These are phyloP conservation scores for Yamadazyma akitaensis DNA, from an alignment of 805 yeast species.

Conservation along the genomic window DNA sequence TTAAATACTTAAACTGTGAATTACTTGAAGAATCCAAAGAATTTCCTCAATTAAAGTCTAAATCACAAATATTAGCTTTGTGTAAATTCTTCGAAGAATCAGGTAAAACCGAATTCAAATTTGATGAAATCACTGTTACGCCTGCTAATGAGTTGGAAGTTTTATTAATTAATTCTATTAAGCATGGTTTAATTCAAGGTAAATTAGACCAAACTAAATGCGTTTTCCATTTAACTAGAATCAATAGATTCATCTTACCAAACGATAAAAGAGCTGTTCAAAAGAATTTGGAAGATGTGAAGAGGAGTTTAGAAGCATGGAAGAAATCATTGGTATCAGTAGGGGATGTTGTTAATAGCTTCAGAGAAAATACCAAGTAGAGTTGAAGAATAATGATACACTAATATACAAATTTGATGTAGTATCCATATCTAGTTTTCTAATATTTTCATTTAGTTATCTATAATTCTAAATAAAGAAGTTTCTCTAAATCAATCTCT, in stretches of 20 bases:
- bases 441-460: too few species aligned
- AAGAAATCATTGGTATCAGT: constrained; percentile 38
- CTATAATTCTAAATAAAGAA: not conserved
- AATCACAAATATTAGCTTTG: constrained; percentile 40
- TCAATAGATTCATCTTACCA: constrained; percentile 39
- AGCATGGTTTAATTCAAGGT: constrained; percentile 44
- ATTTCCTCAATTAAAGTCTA: constrained; percentile 27
- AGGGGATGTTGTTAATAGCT: constrained; percentile 37
- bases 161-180: constrained; percentile 39
- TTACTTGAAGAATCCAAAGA: constrained; percentile 21
- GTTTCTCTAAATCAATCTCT: constrained; percentile 17
- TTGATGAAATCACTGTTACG: constrained; percentile 35
- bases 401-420: not conserved
- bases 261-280: constrained; percentile 26
- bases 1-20: constrained; percentile 35
- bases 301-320: constrained; percentile 36
- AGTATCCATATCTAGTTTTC: not conserved
- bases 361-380: constrained; percentile 39
- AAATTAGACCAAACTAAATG: constrained; percentile 43
- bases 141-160: constrained; percentile 34
- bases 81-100: constrained; percentile 33
- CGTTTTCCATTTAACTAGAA: constrained; percentile 38
- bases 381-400: constrained; percentile 1
- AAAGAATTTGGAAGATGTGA: constrained; percentile 36
- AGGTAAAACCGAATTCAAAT: constrained; percentile 22